Evolutionary conservation across 1,284 basidiomycete species (phyloP), one percentile per base, ranked within the genome.

Genomic region (Cystobasidium sp.): DNA sequence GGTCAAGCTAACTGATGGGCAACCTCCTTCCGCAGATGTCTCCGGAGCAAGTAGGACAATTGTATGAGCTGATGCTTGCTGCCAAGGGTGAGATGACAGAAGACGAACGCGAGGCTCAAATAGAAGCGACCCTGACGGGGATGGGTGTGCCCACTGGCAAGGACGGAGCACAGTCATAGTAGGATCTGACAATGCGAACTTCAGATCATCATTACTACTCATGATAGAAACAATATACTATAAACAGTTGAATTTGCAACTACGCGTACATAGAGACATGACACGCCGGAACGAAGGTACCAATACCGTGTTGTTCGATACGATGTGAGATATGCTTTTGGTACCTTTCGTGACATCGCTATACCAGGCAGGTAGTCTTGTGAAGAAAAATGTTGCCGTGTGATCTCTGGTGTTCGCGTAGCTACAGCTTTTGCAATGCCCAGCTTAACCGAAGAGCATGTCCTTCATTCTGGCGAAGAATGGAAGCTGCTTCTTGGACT

Each of bases 51-150:
- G 85, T 96, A 5, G 91, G 91, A 0, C 94, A 97, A 81, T 83
- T 97, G 55, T 93, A 95, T 80, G 93, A 95, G 82, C 86, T 97
- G 74, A 93, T 95, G 92, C 90, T 92, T 77, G 91, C 89, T 0
- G 89, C 92, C 0, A 49, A 61, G 37, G 70, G 70, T n/a, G 70
- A 65, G 59, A 53, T 52, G 39, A 73, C 63, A 31, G 63, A 66
- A 18, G 18, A 65, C n/a, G 61, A 73, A 63, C 61, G 70, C 16
- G 70, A 73, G 49, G 43, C 31, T 7, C 70, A 73, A 43, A 73
- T 73, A 22, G 62, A 73, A 31, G 24, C 46, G n/a, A 73, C 70
- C 4, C 24, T 73, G 20, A 37, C 16, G 18, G 46, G 53, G 24
- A 73, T 73, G 70, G 70, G 70, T n/a, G 55, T 73, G 10, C 63